Conservation (phyloP, 2,329 filamentous ascomycete genomes). For the Lanzia echinophila region DNA sequence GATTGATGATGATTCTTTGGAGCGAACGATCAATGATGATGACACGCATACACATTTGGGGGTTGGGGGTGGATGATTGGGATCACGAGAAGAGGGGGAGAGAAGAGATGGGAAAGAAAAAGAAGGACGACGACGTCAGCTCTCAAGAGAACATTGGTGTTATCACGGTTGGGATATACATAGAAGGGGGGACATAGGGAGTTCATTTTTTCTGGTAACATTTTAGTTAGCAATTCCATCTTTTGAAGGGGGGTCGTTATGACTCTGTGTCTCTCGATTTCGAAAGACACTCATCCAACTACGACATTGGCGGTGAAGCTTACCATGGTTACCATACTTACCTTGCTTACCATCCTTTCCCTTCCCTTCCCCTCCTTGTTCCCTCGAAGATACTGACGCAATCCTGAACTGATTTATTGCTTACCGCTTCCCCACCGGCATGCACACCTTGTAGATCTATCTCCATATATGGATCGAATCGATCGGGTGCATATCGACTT, state of each 20-base stretch:
- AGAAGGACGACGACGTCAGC: background rate
- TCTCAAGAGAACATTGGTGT: background rate
- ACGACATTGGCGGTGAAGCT: background rate
- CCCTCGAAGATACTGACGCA: too few species aligned
- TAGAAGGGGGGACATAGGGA: background rate
- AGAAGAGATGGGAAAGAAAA: background rate
- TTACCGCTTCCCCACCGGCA: too few species aligned
- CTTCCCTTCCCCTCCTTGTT: too few species aligned
- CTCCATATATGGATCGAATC: too few species aligned
- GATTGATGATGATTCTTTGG: slow-evolving; percentile 1
- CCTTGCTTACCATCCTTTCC: background rate
- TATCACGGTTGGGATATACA: background rate
- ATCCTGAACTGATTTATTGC: too few species aligned
- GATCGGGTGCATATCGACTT: too few species aligned
- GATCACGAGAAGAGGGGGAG: background rate
- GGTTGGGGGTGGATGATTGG: background rate
- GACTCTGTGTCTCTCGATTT: background rate
- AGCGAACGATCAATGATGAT: background rate
- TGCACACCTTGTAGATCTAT: too few species aligned
- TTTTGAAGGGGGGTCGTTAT: background rate
- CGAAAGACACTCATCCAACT: background rate
- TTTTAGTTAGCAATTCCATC: slow-evolving; percentile 1
- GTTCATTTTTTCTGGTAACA: background rate
- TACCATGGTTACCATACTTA: background rate
- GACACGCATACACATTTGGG: background rate